Evolutionary conservation across 495 filamentous ascomycete genomes (phyloP).

Genomic region (Daldinia caldariorum): DNA sequence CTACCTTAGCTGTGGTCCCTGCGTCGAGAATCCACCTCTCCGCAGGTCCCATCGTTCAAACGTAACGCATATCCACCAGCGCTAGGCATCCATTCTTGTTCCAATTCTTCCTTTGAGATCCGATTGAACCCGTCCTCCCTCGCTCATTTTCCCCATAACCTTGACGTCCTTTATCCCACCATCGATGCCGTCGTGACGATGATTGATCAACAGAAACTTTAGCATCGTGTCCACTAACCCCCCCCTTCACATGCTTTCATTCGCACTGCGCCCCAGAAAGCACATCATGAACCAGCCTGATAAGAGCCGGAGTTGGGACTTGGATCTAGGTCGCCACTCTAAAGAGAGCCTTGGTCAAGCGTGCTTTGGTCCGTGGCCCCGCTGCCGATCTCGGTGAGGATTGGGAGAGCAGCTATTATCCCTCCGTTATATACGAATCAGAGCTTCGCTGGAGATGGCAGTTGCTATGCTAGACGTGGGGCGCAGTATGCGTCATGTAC

Average conservation of each 20-base stretch:
- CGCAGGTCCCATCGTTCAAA: conserved; percentile 11
- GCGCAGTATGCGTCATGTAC: conserved; percentile 74
- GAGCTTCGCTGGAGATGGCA: neutral
- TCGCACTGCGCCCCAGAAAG: conserved; percentile 69
- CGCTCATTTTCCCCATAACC: conserved; percentile 1
- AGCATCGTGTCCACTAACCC: conserved; percentile 62
- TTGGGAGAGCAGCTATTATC: neutral
- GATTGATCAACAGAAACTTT: conserved; percentile 13
- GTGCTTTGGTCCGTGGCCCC: neutral
- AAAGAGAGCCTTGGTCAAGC: conserved; percentile 71
- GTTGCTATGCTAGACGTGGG: conserved; percentile 67
- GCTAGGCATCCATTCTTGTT: neutral
- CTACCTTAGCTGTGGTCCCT: neutral
- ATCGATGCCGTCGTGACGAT: neutral
- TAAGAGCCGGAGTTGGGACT: conserved; percentile 30
- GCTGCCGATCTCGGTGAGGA: conserved; percentile 6
- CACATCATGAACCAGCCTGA: conserved; percentile 68
- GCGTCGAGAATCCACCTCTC: conserved; percentile 12
- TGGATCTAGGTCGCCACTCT: conserved; percentile 72
- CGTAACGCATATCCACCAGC: neutral
- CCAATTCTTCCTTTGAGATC: conserved; percentile 1
- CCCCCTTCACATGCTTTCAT: conserved; percentile 61
- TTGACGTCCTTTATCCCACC: conserved; percentile 3
- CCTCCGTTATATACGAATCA: conserved; percentile 8
- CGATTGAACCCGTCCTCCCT: conserved; percentile 1